Evolutionary conservation across 2,329 filamentous ascomycete species (phyloP), one percentile per base, ranked within the genome.

Genomic region (Ceratocystis albifundus): DNA sequence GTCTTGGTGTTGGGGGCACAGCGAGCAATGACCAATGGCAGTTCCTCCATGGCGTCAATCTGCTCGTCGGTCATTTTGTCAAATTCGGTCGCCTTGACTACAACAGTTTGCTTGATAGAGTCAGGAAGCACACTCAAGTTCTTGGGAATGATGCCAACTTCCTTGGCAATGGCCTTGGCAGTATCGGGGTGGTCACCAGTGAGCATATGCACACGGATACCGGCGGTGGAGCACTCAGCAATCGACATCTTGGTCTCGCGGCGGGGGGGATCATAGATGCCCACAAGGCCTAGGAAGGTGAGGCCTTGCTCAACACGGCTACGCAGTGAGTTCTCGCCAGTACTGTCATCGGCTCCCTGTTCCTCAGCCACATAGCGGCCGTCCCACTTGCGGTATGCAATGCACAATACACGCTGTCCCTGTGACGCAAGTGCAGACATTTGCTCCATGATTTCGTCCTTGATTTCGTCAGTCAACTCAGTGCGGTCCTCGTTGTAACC

Each of bases 1-100:
- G 90, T 90, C 76, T 96, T 96, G 48, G 90, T 95, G 68, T 88
- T 84, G 0, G 91, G 90, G 0, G 89, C 88, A 73, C 90, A 95
- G 46, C 90, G 86, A 46, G 90, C 90, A 68, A 95, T 87, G 7
- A 95, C 90, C 0, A 93, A 79, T 1, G 90, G 90, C 1, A 95
- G 78, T 50, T 90, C 84, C 3, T 87, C 85, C 17, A 95, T 78
- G 0, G 80, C 79, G 70, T 96, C 90, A 65, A 95, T 88, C 74
- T 94, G 83, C 0, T 80, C 83, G 61, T 94, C 88, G 0, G 82
- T 83, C 69, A 95, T 80, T 69, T 84, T 85, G 74, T 95, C 90
- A 70, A 96, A 93, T 69, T 91, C 84, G 36, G 84, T 82, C 0
- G 88, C 89, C 68, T 88, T 88, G 77, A 88, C 85, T 17, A 92